Base-by-base conservation (phyloP, 768 basidiomycete species). In the Mycena olivaceomarginata region DNA sequence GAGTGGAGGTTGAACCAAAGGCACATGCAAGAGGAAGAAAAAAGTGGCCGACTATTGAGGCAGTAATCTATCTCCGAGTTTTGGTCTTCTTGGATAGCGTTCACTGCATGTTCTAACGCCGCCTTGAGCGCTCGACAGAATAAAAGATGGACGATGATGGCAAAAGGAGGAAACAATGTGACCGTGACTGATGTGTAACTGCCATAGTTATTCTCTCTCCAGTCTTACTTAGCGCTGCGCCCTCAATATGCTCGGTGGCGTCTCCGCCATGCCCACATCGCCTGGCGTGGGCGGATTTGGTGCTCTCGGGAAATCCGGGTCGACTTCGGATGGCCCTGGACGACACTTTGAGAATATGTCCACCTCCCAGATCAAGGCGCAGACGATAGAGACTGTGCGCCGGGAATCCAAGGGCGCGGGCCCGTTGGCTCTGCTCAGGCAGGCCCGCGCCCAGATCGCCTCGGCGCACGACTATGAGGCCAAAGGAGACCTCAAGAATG, bases 321-420 rank as follows among this genome's bases (percentile, higher is more conserved):
- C 60, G 57, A 74, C 68, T 46, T 45, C 73, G 39, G 74, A 78
- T 67, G 80, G 81, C n/a, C 66, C 63, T 56, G 60, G 77, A 73
- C 77, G 76, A n/a, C 68, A 76, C 43, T 82, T 84, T 45, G 86
- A 86, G 78, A 86, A 84, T 56, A 83, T 89, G 81, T 85, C 87
- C 13, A 84, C 88, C 31, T 77, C 83, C 13, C 88, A 89, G 68
- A 89, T 91, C 79, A 90, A 89, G 78, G 82, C 83, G 65, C 88
- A 86, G 80, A 88, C 87, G 13, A 88, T 85, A 78, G 88, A 89
- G 59, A 80, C 85, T 13, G 92, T 92, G 15, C 85, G 86, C 48
- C 90, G 88, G 70, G 88, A 89, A 67, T 90, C 90, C 63, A 89
- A 88, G 78, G 93, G 93, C n/a, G 89, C 89, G 57, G 92, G 94